These are phyloP conservation scores for Rhynchosporium graminicola DNA, from an alignment of 2,329 filamentous ascomycete species.

Conservation along the genomic window DNA sequence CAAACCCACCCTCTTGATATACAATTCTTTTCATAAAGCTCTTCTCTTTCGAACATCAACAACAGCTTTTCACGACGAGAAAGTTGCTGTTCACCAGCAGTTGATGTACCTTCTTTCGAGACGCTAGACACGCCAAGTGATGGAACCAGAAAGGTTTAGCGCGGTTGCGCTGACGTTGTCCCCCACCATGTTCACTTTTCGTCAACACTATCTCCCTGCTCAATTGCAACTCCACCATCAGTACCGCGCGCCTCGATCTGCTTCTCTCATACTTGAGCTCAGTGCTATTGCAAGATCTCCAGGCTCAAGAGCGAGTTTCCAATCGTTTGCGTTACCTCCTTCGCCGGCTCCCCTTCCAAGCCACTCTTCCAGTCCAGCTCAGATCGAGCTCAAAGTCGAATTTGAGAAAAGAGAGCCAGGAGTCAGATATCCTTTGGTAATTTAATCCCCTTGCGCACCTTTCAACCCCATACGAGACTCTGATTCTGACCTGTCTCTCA, in stretches of 20 bases:
- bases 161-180: neutral
- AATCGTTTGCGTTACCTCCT: neutral
- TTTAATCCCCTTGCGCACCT: neutral
- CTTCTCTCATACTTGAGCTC: neutral
- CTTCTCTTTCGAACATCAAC: neutral
- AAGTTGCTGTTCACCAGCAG: neutral
- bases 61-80: neutral
- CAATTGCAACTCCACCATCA: neutral
- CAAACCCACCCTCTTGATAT: neutral
- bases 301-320: conserved; percentile 5
- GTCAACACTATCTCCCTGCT: neutral
- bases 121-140: neutral
- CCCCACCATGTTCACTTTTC: neutral
- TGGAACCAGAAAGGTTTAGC: neutral
- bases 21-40: neutral
- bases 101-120: neutral
- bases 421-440: neutral
- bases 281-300: neutral
- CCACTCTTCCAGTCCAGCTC: neutral
- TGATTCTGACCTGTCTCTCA: neutral
- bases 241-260: neutral
- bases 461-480: neutral
- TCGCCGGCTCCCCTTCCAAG: neutral
- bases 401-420: neutral
- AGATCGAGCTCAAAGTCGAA: neutral